phyloP scores from a whole-genome alignment of 2,329 filamentous ascomycete genomes.

The Penicillium crustosum region DNA sequence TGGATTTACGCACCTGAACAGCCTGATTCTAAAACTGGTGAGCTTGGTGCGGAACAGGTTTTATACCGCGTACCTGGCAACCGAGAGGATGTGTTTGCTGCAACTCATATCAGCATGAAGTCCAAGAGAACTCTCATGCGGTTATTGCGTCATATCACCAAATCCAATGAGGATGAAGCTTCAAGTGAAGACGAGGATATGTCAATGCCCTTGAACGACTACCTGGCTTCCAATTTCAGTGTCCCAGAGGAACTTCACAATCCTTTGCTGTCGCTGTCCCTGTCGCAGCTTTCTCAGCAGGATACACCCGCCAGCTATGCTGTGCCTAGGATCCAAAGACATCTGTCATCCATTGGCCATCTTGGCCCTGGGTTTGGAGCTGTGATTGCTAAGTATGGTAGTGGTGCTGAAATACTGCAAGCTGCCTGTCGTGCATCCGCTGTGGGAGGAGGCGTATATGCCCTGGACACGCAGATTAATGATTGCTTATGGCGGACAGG shows the following conservation, averaged over 20 bases:
- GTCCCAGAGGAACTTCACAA: conserved; percentile 68
- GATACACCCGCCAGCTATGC: conserved; percentile 65
- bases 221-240: conserved; percentile 57
- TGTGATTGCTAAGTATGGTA: conserved; percentile 90
- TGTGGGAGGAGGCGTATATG: conserved; percentile 87
- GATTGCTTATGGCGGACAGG: conserved; percentile 17
- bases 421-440: conserved; percentile 87
- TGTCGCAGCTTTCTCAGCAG: conserved; percentile 62
- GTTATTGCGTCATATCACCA: conserved; percentile 83
- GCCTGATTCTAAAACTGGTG: conserved; percentile 11
- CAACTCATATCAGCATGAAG: conserved; percentile 70
- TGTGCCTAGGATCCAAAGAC: conserved; percentile 70
- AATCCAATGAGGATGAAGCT: conserved; percentile 53
- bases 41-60: conserved; percentile 26
- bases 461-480: conserved; percentile 70
- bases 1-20: conserved; percentile 62
- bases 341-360: conserved; percentile 80
- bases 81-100: conserved; percentile 86
- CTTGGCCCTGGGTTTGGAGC: conserved; percentile 89
- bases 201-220: conserved; percentile 53
- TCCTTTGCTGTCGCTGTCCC: conserved; percentile 67
- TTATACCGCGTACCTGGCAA: conserved; percentile 79
- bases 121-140: conserved; percentile 89
- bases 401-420: conserved; percentile 83
- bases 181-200: conserved; percentile 55